phyloP scores from a whole-genome alignment of 306 rosid genomes.

The Rubus idaeus region DNA sequence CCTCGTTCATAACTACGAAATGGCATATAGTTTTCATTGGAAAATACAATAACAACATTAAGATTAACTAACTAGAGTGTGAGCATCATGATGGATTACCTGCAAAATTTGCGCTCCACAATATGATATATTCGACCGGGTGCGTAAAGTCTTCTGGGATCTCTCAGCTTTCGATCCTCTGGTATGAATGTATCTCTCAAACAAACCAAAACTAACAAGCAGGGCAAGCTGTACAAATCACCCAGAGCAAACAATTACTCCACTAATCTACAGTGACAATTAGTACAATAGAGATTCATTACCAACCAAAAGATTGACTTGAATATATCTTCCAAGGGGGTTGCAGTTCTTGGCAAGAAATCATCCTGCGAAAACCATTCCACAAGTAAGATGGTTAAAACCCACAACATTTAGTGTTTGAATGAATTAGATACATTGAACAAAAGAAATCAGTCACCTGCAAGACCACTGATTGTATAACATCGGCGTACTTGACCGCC shows the following conservation, averaged over 20 bases:
- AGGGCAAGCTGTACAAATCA: conserved; percentile 91
- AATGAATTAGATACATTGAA: background rate
- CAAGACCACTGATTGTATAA: conserved; percentile 67
- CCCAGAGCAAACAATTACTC: conserved; percentile 55
- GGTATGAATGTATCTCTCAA: conserved; percentile 93
- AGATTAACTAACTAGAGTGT: background rate
- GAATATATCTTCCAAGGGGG: conserved; percentile 93
- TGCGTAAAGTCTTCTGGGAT: conserved; percentile 90
- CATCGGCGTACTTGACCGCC: conserved; percentile 97
- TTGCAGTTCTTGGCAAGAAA: conserved; percentile 92
- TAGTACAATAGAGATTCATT: background rate
- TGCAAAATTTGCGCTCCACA: conserved; percentile 88
- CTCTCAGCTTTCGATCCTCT: conserved; percentile 78
- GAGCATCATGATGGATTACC: conserved; percentile 41
- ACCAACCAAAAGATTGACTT: conserved; percentile 84
- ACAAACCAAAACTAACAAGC: conserved; percentile 84
- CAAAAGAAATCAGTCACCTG: conserved; percentile 43
- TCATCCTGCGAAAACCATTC: conserved; percentile 57
- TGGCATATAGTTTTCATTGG: background rate
- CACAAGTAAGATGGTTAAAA: background rate
- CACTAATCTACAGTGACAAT: conserved; percentile 20
- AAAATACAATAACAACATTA: background rate
- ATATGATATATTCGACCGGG: conserved; percentile 93
- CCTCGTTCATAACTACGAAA: background rate
- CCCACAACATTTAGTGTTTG: background rate